A percentile compares a stretch with the other conserved stretches of the same genome.
These are phyloP conservation scores for Suhomyces chickasaworum DNA, from an alignment of 1,139 yeast genomes.

Conservation along the genomic window DNA sequence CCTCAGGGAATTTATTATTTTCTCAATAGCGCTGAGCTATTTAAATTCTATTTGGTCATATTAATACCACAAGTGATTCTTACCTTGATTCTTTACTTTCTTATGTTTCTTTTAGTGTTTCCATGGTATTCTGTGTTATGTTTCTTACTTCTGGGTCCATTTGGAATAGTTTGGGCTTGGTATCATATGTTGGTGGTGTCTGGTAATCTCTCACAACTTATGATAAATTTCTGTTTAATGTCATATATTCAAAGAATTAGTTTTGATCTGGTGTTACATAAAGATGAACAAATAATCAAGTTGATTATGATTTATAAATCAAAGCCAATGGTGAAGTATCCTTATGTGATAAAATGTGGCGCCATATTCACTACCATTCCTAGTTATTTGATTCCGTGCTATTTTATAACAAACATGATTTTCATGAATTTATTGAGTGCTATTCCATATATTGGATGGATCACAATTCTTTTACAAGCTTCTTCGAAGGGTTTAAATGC, in stretches of 20 bases:
- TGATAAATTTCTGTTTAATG: conserved; percentile 53
- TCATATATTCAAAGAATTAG: conserved; percentile 57
- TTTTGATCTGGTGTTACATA: conserved; percentile 59
- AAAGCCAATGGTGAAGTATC: conserved; percentile 40
- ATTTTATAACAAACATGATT: conserved; percentile 29
- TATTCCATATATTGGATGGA: conserved; percentile 66
- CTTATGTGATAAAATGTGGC: conserved; percentile 29
- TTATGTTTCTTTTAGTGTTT: conserved; percentile 42
- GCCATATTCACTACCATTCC: conserved; percentile 28
- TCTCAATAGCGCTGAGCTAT: conserved; percentile 44
- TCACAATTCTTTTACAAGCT: conserved; percentile 56
- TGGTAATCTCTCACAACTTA: conserved; percentile 49
- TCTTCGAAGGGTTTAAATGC: conserved; percentile 58
- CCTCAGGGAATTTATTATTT: conserved; percentile 51
- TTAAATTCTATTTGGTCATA: conserved; percentile 53
- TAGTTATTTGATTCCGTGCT: conserved; percentile 27
- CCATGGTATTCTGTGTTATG: conserved; percentile 53
- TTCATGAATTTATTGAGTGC: conserved; percentile 43
- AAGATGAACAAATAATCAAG: conserved; percentile 48
- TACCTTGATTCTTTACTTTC: conserved; percentile 41
- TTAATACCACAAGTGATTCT: conserved; percentile 51
- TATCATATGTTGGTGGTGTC: conserved; percentile 55
- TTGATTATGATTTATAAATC: conserved; percentile 50
- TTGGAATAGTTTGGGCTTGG: conserved; percentile 58
- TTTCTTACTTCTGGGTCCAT: conserved; percentile 54